Conservation (phyloP, 345 rosid species). For the Hypericum androsaemum region DNA sequence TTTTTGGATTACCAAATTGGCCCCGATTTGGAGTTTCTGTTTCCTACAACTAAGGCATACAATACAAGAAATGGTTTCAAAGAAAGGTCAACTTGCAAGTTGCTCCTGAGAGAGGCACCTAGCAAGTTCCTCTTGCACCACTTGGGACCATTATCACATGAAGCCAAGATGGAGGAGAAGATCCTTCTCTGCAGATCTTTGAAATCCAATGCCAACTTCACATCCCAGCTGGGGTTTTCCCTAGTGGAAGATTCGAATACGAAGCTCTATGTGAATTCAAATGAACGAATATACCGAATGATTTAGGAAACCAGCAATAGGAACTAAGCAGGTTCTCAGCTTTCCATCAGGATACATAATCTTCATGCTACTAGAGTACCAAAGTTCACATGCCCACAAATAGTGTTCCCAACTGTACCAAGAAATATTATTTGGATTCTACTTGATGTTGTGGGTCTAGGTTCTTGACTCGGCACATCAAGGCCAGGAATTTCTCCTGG, state of each 20-base stretch:
- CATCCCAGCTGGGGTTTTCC: constrained; percentile 47
- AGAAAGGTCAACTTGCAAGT: too few relatives aligned
- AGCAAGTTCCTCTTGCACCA: constrained; percentile 37
- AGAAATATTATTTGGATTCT: too few relatives aligned
- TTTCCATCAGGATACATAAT: constrained; percentile 64
- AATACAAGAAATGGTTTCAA: too few relatives aligned
- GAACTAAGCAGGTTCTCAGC: constrained; percentile 79
- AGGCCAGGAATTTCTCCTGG: too few relatives aligned
- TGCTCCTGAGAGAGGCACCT: constrained; percentile 1
- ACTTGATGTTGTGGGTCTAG: too few relatives aligned
- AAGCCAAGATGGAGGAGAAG: constrained; percentile 53
- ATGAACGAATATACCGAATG: constrained; percentile 49
- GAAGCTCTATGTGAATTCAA: constrained; percentile 1
- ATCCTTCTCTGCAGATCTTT: constrained; percentile 56
- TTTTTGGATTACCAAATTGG: too few relatives aligned
- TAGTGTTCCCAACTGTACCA: constrained; percentile 77
- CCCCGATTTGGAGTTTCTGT: too few relatives aligned
- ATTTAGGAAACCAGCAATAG: constrained; percentile 86
- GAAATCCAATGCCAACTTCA: constrained; percentile 45
- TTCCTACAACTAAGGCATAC: too few relatives aligned
- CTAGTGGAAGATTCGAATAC: constrained; percentile 39
- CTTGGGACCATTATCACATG: constrained; percentile 54
- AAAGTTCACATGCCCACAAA: constrained; percentile 90
- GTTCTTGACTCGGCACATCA: too few relatives aligned
- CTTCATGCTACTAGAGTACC: constrained; percentile 95